Conservation (phyloP, 306 rosid species). For the Acacia crassicarpa region DNA sequence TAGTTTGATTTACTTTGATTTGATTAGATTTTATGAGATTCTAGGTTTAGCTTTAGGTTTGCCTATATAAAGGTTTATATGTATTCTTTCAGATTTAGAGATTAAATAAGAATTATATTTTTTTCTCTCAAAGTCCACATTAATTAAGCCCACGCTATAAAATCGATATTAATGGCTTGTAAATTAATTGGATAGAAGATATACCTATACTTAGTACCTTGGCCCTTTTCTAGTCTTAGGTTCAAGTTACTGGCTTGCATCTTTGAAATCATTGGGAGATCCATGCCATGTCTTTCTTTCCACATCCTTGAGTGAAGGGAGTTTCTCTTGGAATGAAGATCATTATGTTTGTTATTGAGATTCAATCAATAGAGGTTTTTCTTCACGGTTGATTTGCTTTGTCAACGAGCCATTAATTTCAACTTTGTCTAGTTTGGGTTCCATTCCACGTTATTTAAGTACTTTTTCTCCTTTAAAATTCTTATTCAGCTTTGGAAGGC, state of each 20-base stretch:
- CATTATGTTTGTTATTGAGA: neutral
- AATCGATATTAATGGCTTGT: neutral
- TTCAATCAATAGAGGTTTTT: neutral
- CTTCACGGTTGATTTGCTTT: neutral
- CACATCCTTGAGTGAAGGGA: neutral
- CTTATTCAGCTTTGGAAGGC: neutral
- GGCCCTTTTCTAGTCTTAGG: neutral
- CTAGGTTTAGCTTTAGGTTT: no score
- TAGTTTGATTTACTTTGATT: no score
- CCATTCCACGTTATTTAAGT: neutral
- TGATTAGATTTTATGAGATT: no score
- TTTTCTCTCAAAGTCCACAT: no score
- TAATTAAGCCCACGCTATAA: neutral
- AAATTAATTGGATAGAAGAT: neutral
- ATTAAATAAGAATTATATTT: no score
- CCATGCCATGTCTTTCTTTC: neutral
- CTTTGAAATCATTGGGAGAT: neutral
- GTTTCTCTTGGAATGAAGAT: neutral
- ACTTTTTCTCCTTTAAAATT: neutral
- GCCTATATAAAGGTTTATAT: no score
- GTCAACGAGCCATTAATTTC: neutral
- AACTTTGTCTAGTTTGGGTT: neutral
- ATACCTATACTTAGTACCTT: neutral
- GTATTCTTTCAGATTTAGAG: no score
- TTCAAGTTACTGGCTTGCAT: neutral